Base-by-base conservation (phyloP, 2,329 filamentous ascomycete genomes). In the Bretziella fagacearum region DNA sequence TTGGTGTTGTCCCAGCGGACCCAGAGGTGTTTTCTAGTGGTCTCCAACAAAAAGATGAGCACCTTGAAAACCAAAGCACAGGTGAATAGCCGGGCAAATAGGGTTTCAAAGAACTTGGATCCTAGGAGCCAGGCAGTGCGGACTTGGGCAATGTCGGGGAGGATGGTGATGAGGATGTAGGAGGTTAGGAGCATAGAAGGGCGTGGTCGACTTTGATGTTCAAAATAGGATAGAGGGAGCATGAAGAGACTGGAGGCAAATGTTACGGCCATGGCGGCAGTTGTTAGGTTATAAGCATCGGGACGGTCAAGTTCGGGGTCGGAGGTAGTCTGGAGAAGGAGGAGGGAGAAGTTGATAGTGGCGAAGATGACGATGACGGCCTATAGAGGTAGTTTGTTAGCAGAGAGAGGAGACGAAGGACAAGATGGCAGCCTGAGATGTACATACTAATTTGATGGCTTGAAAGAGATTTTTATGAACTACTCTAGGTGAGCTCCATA, bases 111-210 rank as follows among this genome's bases (percentile, higher is more conserved):
- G 4, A 48, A 41, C 5, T 39, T 53, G 6, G 37, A 27, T 42
- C 54, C 54, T 37, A 56, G 51, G 26, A 70, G 56, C 59, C 64
- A 70, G 2, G 65, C 51, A 0, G 67, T 70, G 6, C 69, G 58
- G 0, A 58, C 56, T 49, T 65, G 64, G 0, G 60, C 60, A 2
- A 61, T 54, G 30, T 72, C 69, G 20, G 70, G 59, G 1, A 71
- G 53, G 0, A 67, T 52, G 1, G 64, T 65, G 2, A 69, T 30
- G 7, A 63, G 52, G 3, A 71, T 51, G 43, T 65, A 71, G 8
- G 54, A 51, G 13, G 55, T 61, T 10, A 72, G 54, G 2, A 71
- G 45, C 0, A 63, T 55, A 0, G 68, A 71, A 0, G 68, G 67
- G 1, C 64, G 57, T 0, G 56, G 57, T 1, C 63, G 57, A 11